Evolutionary conservation across 495 filamentous ascomycete genomes (phyloP), one percentile per base, ranked within the genome.

Genomic region (Amorphotheca resinae): DNA sequence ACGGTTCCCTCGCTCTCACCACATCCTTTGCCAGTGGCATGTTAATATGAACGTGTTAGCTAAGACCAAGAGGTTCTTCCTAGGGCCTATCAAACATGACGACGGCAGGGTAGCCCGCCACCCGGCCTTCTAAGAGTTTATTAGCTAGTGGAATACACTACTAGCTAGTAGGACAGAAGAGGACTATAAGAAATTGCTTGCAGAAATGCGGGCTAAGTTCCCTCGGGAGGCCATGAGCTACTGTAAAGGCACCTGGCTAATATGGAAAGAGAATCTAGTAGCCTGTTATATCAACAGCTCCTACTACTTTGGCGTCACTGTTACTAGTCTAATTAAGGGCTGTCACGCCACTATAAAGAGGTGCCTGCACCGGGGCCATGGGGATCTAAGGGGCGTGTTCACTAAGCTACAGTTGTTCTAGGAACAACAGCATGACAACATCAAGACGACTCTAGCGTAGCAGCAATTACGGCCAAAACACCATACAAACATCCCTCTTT

Each of bases 261-360:
- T 41, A 1, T 41, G 31, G 45, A 42, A 48, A 20, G 26, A 42
- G 9, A 43, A 34, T 9, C 20, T 48, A 20, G 39, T 48, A 16
- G 12, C 9, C 12, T 48, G 28, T 32, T 48, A 30, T 11, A 22
- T 43, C 7, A 26, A 35, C 28, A 17, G 22, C 17, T 6, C 22
- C 7, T 22, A 17, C 14, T 28, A 48, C 23, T 48, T 33, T 28
- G 38, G 39, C 8, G 23, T 34, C n/a, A 30, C 21, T 14, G 37
- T 37, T 20, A 47, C 38, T 12, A 41, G 6, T 17, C 26, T 17
- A 9, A 41, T 41, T 22, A 25, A 47, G 18, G 41, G 30, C 9
- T 68, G 60, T 16, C 18, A 41, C 17, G 16, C 20, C 3, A 41
- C 22, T 4, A 9, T 41, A 4, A 41, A 41, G 22, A 14, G 9